A percentile compares a stretch with the other conserved stretches of the same genome.
Conservation (phyloP, 441 rosid genomes). For the Syzygium malaccense region DNA sequence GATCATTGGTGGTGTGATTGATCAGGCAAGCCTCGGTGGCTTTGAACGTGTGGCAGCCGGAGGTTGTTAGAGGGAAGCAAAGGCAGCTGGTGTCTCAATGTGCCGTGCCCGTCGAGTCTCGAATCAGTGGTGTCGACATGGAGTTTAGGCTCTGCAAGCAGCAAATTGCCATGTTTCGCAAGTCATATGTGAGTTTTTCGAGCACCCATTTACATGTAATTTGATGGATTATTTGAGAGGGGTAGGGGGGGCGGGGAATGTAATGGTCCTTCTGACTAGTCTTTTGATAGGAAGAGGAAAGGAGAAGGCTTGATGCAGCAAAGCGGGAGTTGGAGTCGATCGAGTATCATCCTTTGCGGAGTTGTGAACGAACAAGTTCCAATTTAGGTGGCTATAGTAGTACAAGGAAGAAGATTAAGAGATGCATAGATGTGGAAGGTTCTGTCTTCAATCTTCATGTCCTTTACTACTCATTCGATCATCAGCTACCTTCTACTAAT, state of each 20-base stretch:
- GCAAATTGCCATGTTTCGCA: slow-evolving; percentile 43
- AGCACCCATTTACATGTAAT: background rate
- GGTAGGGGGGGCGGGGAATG: background rate
- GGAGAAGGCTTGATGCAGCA: slow-evolving; percentile 35
- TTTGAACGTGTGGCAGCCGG: slow-evolving; percentile 90
- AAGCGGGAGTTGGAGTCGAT: slow-evolving; percentile 50
- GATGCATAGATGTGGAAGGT: slow-evolving; percentile 29
- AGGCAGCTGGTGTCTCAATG: slow-evolving; percentile 71
- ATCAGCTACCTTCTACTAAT: background rate
- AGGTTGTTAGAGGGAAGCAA: slow-evolving; percentile 55
- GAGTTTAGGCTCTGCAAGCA: slow-evolving; percentile 74
- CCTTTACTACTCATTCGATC: background rate
- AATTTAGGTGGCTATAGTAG: slow-evolving; percentile 10
- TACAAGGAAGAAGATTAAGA: slow-evolving; percentile 47
- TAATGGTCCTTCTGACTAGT: background rate
- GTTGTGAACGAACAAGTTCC: slow-evolving; percentile 16
- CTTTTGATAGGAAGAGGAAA: slow-evolving; percentile 46
- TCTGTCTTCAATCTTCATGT: background rate
- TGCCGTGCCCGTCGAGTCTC: slow-evolving; percentile 56
- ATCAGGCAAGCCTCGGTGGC: slow-evolving; percentile 88
- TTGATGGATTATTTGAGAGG: background rate
- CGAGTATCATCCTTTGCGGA: slow-evolving; percentile 70
- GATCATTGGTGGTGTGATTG: background rate
- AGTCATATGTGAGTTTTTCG: slow-evolving; percentile 46
- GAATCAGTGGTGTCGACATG: slow-evolving; percentile 59